phyloP scores from a whole-genome alignment of 169 alveolate species.

The Cryptosporidium ubiquitum region DNA sequence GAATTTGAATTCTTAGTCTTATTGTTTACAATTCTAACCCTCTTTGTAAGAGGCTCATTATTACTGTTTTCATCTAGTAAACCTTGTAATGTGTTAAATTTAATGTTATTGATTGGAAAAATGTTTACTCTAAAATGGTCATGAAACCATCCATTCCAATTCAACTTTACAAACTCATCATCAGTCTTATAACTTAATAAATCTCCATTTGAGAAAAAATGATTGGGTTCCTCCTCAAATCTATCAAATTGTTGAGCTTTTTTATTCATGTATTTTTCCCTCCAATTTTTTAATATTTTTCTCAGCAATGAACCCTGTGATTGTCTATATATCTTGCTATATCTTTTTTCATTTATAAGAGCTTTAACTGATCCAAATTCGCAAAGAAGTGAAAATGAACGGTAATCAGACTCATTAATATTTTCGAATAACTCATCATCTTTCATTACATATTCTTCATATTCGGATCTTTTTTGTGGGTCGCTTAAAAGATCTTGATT shows the following conservation, averaged over 20 bases:
- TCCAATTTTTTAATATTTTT: slow-evolving; percentile 34
- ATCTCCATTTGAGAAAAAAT: too few relatives aligned
- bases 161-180: neutral
- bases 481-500: slow-evolving; percentile 47
- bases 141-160: slow-evolving; percentile 57
- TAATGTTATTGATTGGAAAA: slow-evolving; percentile 50
- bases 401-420: slow-evolving; percentile 13
- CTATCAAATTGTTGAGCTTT: neutral
- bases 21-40: neutral
- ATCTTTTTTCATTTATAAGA: slow-evolving; percentile 50
- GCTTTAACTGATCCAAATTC: slow-evolving; percentile 71
- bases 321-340: slow-evolving; percentile 35
- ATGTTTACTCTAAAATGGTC: slow-evolving; percentile 20
- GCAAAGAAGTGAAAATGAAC: slow-evolving; percentile 42
- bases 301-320: slow-evolving; percentile 31
- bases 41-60: neutral
- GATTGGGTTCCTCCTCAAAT: neutral
- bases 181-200: too few relatives aligned
- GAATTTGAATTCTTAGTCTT: slow-evolving; percentile 3
- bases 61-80: neutral
- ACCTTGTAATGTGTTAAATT: slow-evolving; percentile 42
- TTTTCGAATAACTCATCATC: slow-evolving; percentile 42
- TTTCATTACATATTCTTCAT: slow-evolving; percentile 18
- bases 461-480: slow-evolving; percentile 41
- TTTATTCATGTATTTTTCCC: neutral